These are phyloP conservation scores for Didymosphaeria variabile DNA, from an alignment of 2,329 filamentous ascomycete species.

Conservation along the genomic window DNA sequence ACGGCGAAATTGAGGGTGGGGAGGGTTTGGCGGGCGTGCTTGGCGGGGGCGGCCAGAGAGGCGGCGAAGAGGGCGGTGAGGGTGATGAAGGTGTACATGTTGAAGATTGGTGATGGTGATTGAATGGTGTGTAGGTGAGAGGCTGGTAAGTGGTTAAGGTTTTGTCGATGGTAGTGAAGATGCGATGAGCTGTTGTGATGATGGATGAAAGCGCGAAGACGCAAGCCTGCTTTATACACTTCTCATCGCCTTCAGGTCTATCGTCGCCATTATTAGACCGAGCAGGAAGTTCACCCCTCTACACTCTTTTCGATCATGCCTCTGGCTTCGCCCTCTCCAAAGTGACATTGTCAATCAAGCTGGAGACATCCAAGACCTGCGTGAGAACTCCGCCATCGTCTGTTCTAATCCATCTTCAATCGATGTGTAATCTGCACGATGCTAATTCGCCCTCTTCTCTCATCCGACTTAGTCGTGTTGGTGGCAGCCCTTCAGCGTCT, in stretches of 20 bases:
- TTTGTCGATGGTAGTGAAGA: neutral
- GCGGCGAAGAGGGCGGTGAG: constrained; percentile 24
- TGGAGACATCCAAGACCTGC: neutral
- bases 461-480: neutral
- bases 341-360: neutral
- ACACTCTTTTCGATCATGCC: neutral
- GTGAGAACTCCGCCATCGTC: neutral
- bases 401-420: neutral
- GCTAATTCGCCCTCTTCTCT: neutral
- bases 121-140: constrained; percentile 12
- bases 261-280: neutral
- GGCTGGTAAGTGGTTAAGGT: neutral
- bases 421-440: too few relatives aligned
- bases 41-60: constrained; percentile 20
- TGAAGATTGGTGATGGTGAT: constrained; percentile 14
- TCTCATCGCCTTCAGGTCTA: neutral
- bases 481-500: constrained; percentile 7
- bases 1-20: constrained; percentile 24
- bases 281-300: neutral
- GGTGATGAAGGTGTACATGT: constrained; percentile 30
- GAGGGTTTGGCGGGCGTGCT: constrained; percentile 9
- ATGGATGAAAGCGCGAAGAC: neutral
- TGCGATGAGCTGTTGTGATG: constrained; percentile 12
- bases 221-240: constrained; percentile 1
- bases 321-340: constrained; percentile 2